phyloP scores from a whole-genome alignment of 495 filamentous ascomycete species.

The Penicillium coprophilum region DNA sequence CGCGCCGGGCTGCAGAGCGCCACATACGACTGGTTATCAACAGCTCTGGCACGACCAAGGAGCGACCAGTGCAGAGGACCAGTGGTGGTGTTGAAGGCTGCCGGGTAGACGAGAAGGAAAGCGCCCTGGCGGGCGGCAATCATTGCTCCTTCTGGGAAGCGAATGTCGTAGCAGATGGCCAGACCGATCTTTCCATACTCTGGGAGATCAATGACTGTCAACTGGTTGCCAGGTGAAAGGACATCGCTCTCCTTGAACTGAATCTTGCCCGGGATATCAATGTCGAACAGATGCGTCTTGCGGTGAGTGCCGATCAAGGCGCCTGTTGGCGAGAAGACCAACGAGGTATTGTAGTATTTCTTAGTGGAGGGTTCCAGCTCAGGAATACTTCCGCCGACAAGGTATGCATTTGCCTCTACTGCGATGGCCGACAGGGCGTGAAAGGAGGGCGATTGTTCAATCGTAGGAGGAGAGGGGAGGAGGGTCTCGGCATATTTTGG shows the following conservation, averaged over 20 bases:
- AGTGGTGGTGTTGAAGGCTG: conserved; percentile 93
- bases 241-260: conserved; percentile 88
- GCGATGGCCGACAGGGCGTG: conserved; percentile 81
- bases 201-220: conserved; percentile 79
- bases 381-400: conserved; percentile 91
- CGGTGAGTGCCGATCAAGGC: conserved; percentile 80
- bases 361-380: conserved; percentile 63
- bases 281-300: conserved; percentile 98
- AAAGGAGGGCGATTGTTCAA: conserved; percentile 72
- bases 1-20: conserved; percentile 88
- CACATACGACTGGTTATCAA: conserved; percentile 96
- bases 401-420: conserved; percentile 68
- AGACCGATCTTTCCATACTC: conserved; percentile 83
- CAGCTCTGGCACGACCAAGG: conserved; percentile 75
- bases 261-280: conserved; percentile 94
- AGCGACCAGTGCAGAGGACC: conserved; percentile 90
- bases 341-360: conserved; percentile 88
- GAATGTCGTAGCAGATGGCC: conserved; percentile 95
- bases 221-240: conserved; percentile 73
- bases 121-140: conserved; percentile 80
- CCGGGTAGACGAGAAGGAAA: conserved; percentile 87
- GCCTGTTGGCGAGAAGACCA: conserved; percentile 78
- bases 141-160: conserved; percentile 92
- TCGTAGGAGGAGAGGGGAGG: conserved; percentile 71
- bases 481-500: conserved; percentile 88